A percentile compares a stretch with the other conserved stretches of the same genome.
Evolutionary conservation across 2,329 filamentous ascomycete species (phyloP).

Genomic region (Teratosphaeria viscida): DNA sequence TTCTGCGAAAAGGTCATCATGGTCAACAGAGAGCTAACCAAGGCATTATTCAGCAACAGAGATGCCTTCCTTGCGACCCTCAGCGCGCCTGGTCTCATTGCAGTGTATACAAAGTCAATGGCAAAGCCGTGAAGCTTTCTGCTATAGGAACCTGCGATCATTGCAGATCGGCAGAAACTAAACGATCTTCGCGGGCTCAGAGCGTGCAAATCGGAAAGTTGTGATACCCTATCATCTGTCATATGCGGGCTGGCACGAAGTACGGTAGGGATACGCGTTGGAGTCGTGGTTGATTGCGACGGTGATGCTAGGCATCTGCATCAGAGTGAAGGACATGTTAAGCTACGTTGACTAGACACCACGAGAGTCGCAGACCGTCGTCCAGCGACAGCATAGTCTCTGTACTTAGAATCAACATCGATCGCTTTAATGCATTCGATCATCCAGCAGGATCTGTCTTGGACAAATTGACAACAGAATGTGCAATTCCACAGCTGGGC

Average conservation of each 20-base stretch:
- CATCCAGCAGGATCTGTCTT: no score
- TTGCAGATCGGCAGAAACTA: background rate
- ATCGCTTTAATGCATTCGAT: no score
- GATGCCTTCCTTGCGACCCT: background rate
- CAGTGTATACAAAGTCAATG: background rate
- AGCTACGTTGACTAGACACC: no score
- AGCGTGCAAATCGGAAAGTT: no score
- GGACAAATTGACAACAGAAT: background rate
- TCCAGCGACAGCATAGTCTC: no score
- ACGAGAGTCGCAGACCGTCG: no score
- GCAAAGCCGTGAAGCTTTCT: background rate
- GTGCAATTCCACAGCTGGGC: background rate
- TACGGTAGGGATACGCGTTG: background rate
- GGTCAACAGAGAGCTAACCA: background rate
- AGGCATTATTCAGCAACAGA: background rate
- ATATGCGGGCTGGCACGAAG: background rate
- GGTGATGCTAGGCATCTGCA: background rate
- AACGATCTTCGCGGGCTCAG: background rate
- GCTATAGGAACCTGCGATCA: background rate
- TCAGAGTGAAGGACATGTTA: background rate
- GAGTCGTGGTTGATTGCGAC: background rate
- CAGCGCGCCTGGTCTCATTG: background rate
- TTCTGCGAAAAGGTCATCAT: background rate
- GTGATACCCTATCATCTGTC: background rate
- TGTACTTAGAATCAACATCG: no score